Evolutionary conservation across 306 rosid species (phyloP).

Genomic region (Malus fusca): DNA sequence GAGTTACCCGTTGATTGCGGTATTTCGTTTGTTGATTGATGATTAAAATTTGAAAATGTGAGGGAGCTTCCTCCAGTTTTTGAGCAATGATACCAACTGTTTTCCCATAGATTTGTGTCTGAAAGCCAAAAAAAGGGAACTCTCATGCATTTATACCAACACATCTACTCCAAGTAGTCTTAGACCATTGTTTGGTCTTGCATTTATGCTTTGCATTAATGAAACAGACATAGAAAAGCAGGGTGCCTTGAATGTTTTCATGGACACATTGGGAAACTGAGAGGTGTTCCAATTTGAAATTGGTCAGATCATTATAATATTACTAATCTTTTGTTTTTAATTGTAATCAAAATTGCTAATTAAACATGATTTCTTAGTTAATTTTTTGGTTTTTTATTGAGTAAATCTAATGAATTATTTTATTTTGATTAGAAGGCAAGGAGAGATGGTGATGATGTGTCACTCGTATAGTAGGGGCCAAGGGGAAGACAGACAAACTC

Average conservation of each 20-base stretch:
- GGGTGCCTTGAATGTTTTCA: conserved; percentile 27
- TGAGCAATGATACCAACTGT: background rate
- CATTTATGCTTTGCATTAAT: conserved; percentile 39
- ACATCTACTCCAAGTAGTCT: conserved; percentile 28
- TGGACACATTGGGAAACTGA: conserved; percentile 21
- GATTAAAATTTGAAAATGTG: background rate
- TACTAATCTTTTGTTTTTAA: conserved; percentile 13
- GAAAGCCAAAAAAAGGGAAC: background rate
- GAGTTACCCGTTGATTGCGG: too few relatives aligned
- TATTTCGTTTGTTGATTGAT: too few relatives aligned
- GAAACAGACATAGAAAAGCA: conserved; percentile 18
- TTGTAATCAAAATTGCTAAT: background rate
- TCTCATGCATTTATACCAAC: conserved; percentile 30
- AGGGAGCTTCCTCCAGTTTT: background rate
- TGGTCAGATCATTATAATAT: conserved; percentile 12
- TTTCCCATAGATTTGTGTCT: background rate
- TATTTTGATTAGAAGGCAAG: background rate
- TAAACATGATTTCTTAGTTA: background rate
- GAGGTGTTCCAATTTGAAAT: conserved; percentile 6
- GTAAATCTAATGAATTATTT: background rate
- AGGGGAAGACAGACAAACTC: too few relatives aligned
- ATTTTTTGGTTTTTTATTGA: background rate
- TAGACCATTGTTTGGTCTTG: conserved; percentile 10
- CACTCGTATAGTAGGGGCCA: background rate
- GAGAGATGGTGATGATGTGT: background rate